Evolutionary conservation across 2,329 filamentous ascomycete species (phyloP).

Genomic region (Talaromyces albobiverticillius): DNA sequence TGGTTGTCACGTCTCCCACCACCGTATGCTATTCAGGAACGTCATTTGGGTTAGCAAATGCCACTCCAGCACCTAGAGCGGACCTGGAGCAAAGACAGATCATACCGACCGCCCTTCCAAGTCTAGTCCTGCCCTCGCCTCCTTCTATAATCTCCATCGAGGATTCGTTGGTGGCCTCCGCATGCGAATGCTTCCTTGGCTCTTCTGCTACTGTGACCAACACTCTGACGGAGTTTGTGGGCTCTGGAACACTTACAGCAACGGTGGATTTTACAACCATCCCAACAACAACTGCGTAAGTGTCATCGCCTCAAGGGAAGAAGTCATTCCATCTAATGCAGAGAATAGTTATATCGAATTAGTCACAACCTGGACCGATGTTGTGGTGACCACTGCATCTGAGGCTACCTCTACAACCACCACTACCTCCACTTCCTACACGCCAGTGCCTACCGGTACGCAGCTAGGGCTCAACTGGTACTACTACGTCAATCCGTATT

Average conservation of each 20-base stretch:
- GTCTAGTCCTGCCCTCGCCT: background rate
- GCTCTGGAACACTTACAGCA: slow-evolving; percentile 6
- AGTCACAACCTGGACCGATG: slow-evolving; percentile 7
- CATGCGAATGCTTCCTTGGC: slow-evolving; percentile 8
- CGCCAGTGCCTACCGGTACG: slow-evolving; percentile 4
- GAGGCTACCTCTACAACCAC: background rate
- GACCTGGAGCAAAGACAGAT: background rate
- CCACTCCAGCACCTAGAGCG: background rate
- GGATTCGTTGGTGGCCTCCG: background rate
- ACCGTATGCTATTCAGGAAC: slow-evolving; percentile 8
- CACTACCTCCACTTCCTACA: background rate
- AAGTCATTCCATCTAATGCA: background rate
- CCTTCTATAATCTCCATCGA: background rate
- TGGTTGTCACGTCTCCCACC: slow-evolving; percentile 5
- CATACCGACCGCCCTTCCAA: background rate
- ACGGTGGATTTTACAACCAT: slow-evolving; percentile 8
- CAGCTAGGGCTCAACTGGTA: slow-evolving; percentile 8
- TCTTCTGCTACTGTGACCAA: slow-evolving; percentile 9
- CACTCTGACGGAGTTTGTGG: slow-evolving; percentile 8
- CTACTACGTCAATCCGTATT: slow-evolving; percentile 5
- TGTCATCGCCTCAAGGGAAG: background rate
- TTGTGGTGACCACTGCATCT: slow-evolving; percentile 1
- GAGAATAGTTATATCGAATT: background rate
- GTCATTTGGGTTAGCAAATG: background rate
- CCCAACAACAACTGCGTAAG: slow-evolving; percentile 2